Conservation (phyloP, 2,329 filamentous ascomycete species). For the Magnaporthiopsis incrustans region DNA sequence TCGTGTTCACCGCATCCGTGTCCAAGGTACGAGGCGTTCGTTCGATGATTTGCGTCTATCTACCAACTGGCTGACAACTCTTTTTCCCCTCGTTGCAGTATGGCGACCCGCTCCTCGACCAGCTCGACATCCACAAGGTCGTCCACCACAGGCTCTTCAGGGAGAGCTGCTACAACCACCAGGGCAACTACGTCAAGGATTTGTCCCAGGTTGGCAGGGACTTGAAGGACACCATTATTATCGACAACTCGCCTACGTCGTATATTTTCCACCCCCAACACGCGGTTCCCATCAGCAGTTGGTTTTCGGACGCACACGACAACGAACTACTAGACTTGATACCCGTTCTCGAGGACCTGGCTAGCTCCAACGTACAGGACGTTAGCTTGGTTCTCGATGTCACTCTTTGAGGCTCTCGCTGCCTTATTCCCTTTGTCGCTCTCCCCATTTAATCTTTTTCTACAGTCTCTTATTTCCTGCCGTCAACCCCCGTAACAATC, state of each 20-base stretch:
- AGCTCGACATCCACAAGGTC: constrained; percentile 94
- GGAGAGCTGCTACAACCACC: constrained; percentile 98
- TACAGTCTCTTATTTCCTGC: constrained; percentile 15
- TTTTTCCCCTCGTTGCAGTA: constrained; percentile 54
- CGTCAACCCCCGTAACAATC: neutral
- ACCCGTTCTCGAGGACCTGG: constrained; percentile 94
- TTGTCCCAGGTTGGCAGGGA: constrained; percentile 94
- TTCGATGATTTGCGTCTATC: neutral
- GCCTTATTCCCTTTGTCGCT: constrained; percentile 18
- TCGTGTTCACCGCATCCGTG: constrained; percentile 96
- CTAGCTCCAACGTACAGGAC: constrained; percentile 79
- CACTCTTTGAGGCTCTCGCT: constrained; percentile 47
- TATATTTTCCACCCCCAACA: constrained; percentile 99
- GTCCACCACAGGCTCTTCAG: constrained; percentile 94
- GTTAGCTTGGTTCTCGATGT: constrained; percentile 98
- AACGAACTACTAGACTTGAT: constrained; percentile 97
- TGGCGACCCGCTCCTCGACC: constrained; percentile 89
- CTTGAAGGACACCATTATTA: constrained; percentile 96
- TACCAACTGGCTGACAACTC: constrained; percentile 15
- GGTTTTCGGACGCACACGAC: constrained; percentile 99
- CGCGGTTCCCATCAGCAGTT: constrained; percentile 97
- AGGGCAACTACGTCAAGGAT: constrained; percentile 99
- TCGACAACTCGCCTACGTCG: constrained; percentile 97
- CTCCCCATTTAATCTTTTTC: constrained; percentile 19
- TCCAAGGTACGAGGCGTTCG: constrained; percentile 63